Evolutionary conservation across 2,329 filamentous ascomycete genomes (phyloP).

Genomic region (Dryadomyces quercus-mongolicae): DNA sequence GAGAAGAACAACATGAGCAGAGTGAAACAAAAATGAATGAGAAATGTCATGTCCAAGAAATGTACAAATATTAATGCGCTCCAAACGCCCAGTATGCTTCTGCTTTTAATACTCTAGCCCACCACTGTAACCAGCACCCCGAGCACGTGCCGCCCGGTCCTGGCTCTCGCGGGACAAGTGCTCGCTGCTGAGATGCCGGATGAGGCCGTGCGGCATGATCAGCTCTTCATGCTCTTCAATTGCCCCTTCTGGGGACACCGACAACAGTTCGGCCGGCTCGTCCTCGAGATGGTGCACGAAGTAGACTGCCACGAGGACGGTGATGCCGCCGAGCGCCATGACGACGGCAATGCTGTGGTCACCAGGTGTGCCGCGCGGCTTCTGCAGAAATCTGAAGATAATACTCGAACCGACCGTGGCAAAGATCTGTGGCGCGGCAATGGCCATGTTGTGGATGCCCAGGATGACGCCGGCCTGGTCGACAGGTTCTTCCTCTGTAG

Average conservation of each 20-base stretch:
- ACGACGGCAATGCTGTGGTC: slow-evolving; percentile 84
- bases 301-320: slow-evolving; percentile 64
- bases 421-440: slow-evolving; percentile 83
- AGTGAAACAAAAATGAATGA: not conserved
- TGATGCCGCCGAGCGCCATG: slow-evolving; percentile 69
- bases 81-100: not conserved
- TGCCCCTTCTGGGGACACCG: slow-evolving; percentile 30
- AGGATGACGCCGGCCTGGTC: slow-evolving; percentile 84
- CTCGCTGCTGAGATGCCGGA: slow-evolving; percentile 28
- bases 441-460: slow-evolving; percentile 90
- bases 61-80: too few relatives aligned
- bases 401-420: slow-evolving; percentile 74
- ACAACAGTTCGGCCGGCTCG: slow-evolving; percentile 31
- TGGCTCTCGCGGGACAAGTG: slow-evolving; percentile 28
- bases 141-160: slow-evolving; percentile 32
- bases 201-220: not conserved
- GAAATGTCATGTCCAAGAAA: not conserved
- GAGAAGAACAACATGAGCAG: too few relatives aligned
- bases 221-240: slow-evolving; percentile 14
- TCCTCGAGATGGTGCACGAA: slow-evolving; percentile 58
- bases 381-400: slow-evolving; percentile 78
- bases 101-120: slow-evolving; percentile 29
- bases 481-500: slow-evolving; percentile 25
- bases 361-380: slow-evolving; percentile 70
- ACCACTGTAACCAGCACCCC: slow-evolving; percentile 37